These are phyloP conservation scores for Scheffersomyces cryptocercus DNA, from an alignment of 1,139 yeast genomes.

Conservation along the genomic window DNA sequence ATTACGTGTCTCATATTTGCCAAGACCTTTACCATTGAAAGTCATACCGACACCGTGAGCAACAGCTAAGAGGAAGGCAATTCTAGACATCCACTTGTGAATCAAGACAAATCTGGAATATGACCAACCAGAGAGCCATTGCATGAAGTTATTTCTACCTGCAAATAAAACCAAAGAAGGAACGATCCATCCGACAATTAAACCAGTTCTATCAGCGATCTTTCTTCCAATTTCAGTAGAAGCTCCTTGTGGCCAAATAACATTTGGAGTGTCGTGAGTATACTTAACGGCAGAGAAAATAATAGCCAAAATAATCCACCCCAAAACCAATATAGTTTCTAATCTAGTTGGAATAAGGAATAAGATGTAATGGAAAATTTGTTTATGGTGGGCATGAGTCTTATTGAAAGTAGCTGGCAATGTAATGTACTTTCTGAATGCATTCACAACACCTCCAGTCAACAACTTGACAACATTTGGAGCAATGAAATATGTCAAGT, in stretches of 20 bases:
- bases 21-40: constrained; percentile 32
- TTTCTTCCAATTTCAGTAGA: constrained; percentile 51
- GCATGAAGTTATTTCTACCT: constrained; percentile 67
- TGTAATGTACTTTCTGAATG: constrained; percentile 15
- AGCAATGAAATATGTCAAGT: constrained; percentile 29
- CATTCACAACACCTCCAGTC: constrained; percentile 35
- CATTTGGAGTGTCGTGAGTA: constrained; percentile 36
- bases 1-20: constrained; percentile 39
- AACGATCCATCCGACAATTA: constrained; percentile 45
- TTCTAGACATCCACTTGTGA: constrained; percentile 69
- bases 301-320: constrained; percentile 45
- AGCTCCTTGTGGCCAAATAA: constrained; percentile 26
- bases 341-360: constrained; percentile 19
- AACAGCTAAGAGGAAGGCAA: constrained; percentile 32
- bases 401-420: constrained; percentile 46
- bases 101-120: constrained; percentile 59
- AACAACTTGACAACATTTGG: constrained; percentile 35
- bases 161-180: constrained; percentile 59
- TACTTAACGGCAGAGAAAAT: constrained; percentile 44
- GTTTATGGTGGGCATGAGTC: constrained; percentile 37
- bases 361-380: constrained; percentile 28
- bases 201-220: constrained; percentile 63
- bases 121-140: constrained; percentile 66
- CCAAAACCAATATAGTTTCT: constrained; percentile 25
- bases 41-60: constrained; percentile 55